Evolutionary conservation across 1,284 basidiomycete genomes (phyloP), one percentile per base, ranked within the genome.

Genomic region (Trichosporon inkin): DNA sequence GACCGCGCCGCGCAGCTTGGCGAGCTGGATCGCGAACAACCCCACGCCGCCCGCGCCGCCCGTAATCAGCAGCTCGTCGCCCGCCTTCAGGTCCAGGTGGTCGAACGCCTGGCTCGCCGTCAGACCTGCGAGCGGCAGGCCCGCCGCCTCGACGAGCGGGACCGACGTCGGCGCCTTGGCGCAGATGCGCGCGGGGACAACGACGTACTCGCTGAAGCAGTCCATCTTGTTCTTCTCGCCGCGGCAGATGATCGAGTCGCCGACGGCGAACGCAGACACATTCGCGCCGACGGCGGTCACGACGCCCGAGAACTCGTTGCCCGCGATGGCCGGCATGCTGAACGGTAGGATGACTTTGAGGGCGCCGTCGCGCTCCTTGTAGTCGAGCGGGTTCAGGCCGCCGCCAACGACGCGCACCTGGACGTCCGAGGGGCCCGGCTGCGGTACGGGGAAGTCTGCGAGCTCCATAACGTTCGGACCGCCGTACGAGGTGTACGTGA

Each of bases 221-320:
- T 77, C 76, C 44, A 63, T 62, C 38, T 60, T 53, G 13, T 53
- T 71, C 67, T 79, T 69, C 62, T 79, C 77, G 6, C 82, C 78
- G 53, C 79, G 76, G 10, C 78, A 80, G 8, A 80, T 78, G 10
- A 83, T 79, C 8, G 76, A 71, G 61, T 82, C 80, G 5, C 83
- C 83, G n/a, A 78, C 71, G 1, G 35, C 20, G 32, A 65, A 64
- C 10, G 6, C 3, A 2, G 55, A 37, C 2, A 61, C 63, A n/a
- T 19, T 51, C 13, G 59, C 6, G 19, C 61, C 81, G 35, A 81
- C 59, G 34, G 70, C 67, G 19, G 74, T 76, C 60, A 84, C 76
- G 0, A 65, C 68, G 13, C 83, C 83, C 10, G 74, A 73, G 57
- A 80, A 81, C 69, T 84, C 64, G 55, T 59, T 61, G 32, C 61